Base-by-base conservation (phyloP, 1,284 basidiomycete species). In the Marasmius tenuissimus region DNA sequence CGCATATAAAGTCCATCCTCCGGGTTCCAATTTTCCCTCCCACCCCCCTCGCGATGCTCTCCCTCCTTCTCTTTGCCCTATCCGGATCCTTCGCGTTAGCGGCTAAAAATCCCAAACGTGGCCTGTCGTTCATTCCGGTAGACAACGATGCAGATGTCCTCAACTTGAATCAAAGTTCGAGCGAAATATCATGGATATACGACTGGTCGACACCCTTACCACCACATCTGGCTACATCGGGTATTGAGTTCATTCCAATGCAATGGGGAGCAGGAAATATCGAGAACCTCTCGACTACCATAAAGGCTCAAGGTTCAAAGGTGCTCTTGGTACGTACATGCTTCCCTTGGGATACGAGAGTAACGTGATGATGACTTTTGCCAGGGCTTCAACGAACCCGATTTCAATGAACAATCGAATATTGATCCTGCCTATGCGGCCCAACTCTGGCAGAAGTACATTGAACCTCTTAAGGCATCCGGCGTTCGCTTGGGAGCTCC, bases 401-500 rank as follows among this genome's bases (percentile, higher is more conserved):
- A 93, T 69, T 81, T 85, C 65, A 63, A 66, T 34, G 75, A 80
- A 16, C 86, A 92, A 73, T 82, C 88, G 56, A 86, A 90, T 74
- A 81, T 92, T 67, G 70, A 74, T 40, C 80, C 86, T 6, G 66
- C 69, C 6, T 75, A 80, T 14, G 87, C 85, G 49, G 86, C 85
- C 10, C 64, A 72, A 7, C 74, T 88, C 51, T 93, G 88, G 88
- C 81, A 80, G 70, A 73, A 85, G 70, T 82, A 87, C 71, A 81
- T 91, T 56, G 71, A 86, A 55, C 88, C 88, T 16, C 73, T 91
- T 63, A 79, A 81, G 64, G 60, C 68, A 11, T 61, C 75, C 22
- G 89, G 88, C 6, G 79, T 87, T 65, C 73, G 79, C 39, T 76
- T 89, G 20, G 83, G 87, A 63, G 81, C 81, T n/a, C 90, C 91